Conservation (phyloP, 2,329 filamentous ascomycete species). For the Endoconidiophora polonica region DNA sequence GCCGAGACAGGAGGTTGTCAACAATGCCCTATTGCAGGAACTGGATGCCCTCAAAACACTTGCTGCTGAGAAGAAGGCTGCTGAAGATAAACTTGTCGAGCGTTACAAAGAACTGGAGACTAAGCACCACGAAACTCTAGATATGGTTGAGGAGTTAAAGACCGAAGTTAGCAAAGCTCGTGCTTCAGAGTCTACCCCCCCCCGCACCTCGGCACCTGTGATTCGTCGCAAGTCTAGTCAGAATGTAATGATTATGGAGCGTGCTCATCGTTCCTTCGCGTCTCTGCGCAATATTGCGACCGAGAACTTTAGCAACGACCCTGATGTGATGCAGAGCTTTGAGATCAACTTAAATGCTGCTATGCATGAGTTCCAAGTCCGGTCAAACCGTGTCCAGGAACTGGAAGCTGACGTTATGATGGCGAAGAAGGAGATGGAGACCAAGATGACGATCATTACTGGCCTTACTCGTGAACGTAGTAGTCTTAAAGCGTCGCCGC, state of each 20-base stretch:
- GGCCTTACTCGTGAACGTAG: slow-evolving; percentile 85
- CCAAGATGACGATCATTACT: slow-evolving; percentile 88
- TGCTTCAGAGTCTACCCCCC: slow-evolving; percentile 40
- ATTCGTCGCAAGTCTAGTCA: slow-evolving; percentile 89
- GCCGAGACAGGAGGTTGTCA: slow-evolving; percentile 2
- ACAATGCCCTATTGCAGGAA: slow-evolving; percentile 41
- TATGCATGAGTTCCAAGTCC: slow-evolving; percentile 76
- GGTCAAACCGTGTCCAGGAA: slow-evolving; percentile 78
- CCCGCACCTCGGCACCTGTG: slow-evolving; percentile 51
- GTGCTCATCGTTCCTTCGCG: slow-evolving; percentile 78
- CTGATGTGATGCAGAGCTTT: slow-evolving; percentile 80
- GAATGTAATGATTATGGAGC: slow-evolving; percentile 71
- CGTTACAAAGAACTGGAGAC: slow-evolving; percentile 73
- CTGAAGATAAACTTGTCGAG: slow-evolving; percentile 53
- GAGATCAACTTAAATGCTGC: slow-evolving; percentile 81
- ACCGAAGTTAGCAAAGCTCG: slow-evolving; percentile 68
- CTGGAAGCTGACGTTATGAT: slow-evolving; percentile 70
- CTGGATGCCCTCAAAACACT: slow-evolving; percentile 54
- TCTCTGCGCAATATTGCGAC: slow-evolving; percentile 75
- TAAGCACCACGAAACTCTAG: slow-evolving; percentile 65
- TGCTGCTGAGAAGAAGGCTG: slow-evolving; percentile 59
- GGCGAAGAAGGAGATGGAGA: slow-evolving; percentile 90
- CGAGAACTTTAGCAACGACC: slow-evolving; percentile 68
- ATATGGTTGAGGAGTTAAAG: slow-evolving; percentile 82
- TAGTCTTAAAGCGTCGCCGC: slow-evolving; percentile 65